Conservation (phyloP, 352 stramenopile species). For the Phytophthora chlamydospora region DNA sequence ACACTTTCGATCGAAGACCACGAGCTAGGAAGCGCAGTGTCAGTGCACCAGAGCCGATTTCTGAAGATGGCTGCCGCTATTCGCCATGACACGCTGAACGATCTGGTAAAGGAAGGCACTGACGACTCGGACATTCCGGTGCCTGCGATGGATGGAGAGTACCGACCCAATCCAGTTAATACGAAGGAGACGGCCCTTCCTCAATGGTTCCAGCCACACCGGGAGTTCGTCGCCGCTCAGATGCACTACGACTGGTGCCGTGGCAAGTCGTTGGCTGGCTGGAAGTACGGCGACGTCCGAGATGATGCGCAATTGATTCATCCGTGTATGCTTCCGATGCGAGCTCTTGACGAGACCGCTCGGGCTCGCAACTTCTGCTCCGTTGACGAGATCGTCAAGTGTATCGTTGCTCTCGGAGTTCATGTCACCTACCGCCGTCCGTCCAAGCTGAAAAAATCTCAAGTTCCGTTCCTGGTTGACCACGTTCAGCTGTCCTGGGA, state of each 20-base stretch:
- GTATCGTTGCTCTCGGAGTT: slow-evolving; percentile 61
- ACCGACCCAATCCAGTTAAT: slow-evolving; percentile 50
- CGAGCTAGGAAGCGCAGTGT: slow-evolving; percentile 60
- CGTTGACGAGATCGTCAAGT: slow-evolving; percentile 67
- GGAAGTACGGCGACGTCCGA: slow-evolving; percentile 43
- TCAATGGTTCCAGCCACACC: slow-evolving; percentile 39
- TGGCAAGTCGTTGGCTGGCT: slow-evolving; percentile 52
- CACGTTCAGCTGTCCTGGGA: slow-evolving; percentile 61
- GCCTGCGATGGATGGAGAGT: slow-evolving; percentile 12
- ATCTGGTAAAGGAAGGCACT: slow-evolving; percentile 11
- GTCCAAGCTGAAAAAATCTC: slow-evolving; percentile 24
- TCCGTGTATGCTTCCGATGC: slow-evolving; percentile 61
- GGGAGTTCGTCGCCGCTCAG: slow-evolving; percentile 48
- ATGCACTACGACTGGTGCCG: slow-evolving; percentile 76
- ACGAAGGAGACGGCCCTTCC: slow-evolving; percentile 37
- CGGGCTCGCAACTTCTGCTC: slow-evolving; percentile 50
- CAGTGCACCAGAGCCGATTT: slow-evolving; percentile 58
- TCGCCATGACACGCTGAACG: slow-evolving; percentile 27
- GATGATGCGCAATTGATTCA: slow-evolving; percentile 53
- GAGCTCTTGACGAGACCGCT: slow-evolving; percentile 40
- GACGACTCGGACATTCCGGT: slow-evolving; percentile 1
- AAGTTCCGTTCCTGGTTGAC: slow-evolving; percentile 39
- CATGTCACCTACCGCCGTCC: slow-evolving; percentile 29
- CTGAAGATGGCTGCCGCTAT: slow-evolving; percentile 37
- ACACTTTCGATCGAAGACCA: slow-evolving; percentile 47